Base-by-base conservation (phyloP, 163 green algal species). In the Dunaliella salina region DNA sequence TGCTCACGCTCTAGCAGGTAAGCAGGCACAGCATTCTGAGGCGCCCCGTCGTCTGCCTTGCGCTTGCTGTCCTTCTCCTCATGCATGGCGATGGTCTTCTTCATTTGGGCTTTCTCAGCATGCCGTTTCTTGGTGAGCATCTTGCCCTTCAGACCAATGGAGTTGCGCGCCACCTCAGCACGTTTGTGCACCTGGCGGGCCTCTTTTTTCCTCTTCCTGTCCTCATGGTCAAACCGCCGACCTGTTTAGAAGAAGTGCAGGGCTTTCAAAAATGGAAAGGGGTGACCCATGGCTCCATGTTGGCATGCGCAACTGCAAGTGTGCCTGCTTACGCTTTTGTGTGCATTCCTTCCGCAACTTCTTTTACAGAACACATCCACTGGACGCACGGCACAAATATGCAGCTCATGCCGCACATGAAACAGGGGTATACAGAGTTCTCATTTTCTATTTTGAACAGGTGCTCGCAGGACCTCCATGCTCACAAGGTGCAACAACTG, bases 1-100 rank as follows among this genome's bases (percentile, higher is more conserved):
- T 98, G 96, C 84, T 99, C 97, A 87, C 97, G 94, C 90, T 99
- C 97, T 87, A 99, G 93, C 85, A 99, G 93, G 90, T 99, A 99
- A 1, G 97, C 95, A 4, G 97, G 97, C 72, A 99, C 91, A 15
- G 97, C 97, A 33, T 94, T 94, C 85, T 96, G 93, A 71, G 94
- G 92, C 34, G 92, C 88, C 26, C 93, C 95, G 82, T 99, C 97
- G 33, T 98, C 94, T n/a, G 93, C 96, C 88, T 97, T 98, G 87
- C 96, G 93, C 93, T 98, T 97, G 85, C 95, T 97, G 87, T 98
- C 95, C 75, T 93, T 92, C 92, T 99, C 93, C 88, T 98, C 95
- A 87, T 98, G 95, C 95, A 98, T 97, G 11, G 95, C 95, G 85
- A 97, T 98, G 25, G 97, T 99, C 90, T 99, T 99, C 89, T 98